A percentile compares a stretch with the other conserved stretches of the same genome.
phyloP scores from a whole-genome alignment of 1,284 basidiomycete species.

The Schizophyllum commune region DNA sequence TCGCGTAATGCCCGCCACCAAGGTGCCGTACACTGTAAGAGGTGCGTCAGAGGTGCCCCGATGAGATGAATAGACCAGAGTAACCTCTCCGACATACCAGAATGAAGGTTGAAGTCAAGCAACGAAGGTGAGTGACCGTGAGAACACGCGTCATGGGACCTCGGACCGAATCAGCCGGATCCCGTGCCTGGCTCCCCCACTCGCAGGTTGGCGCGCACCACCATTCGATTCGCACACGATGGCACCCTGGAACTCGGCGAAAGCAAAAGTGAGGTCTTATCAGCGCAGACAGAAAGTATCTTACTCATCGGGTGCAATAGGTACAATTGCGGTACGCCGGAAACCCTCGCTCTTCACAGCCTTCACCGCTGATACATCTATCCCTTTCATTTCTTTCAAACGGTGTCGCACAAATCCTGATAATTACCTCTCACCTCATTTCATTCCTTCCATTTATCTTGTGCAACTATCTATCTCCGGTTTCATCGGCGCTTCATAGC shows the following conservation, averaged over 20 bases:
- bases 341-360: background rate
- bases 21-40: too few species aligned
- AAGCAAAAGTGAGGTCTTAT: conserved; percentile 51
- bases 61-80: too few species aligned
- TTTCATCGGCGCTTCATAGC: conserved; percentile 27
- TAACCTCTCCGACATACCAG: too few species aligned
- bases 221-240: conserved; percentile 22
- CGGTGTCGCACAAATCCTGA: too few species aligned
- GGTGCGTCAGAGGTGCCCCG: too few species aligned
- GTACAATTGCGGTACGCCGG: conserved; percentile 55
- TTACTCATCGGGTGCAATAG: conserved; percentile 24
- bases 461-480: background rate
- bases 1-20: too few species aligned
- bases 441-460: background rate
- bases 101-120: too few species aligned
- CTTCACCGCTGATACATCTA: background rate
- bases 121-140: too few species aligned
- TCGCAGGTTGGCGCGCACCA: background rate
- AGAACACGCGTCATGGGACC: too few species aligned
- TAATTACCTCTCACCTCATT: background rate
- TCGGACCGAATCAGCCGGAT: too few species aligned
- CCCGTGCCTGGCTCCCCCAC: too few species aligned
- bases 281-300: background rate
- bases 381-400: too few species aligned
- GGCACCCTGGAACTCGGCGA: conserved; percentile 63